Base-by-base conservation (phyloP, 768 basidiomycete species). In the Russula earlei region DNA sequence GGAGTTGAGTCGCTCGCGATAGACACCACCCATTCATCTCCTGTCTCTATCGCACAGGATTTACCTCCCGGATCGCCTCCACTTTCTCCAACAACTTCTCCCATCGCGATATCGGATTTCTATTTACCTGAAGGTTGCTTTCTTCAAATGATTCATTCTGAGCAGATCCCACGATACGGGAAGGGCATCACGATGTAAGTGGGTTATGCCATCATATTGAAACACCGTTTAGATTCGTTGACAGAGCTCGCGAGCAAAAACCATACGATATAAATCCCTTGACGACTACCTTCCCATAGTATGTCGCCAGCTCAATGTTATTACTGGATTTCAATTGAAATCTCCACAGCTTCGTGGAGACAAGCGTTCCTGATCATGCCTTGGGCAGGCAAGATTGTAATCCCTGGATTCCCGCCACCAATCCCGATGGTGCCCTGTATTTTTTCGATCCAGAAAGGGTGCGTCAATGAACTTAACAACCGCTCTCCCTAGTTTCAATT, bases 351-450 rank as follows among this genome's bases (percentile, higher is more conserved):
- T 27, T 5, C 15, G 10, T 9, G 24, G 48, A 44, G 34, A 8
- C 27, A 4, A 20, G 7, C 4, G n/a, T 3, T 25, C 15, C 20
- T 31, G 54, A 41, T 1, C 37, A 54, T 40, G 38, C 17, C 7
- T 19, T 29, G 15, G 7, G 10, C 5, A 33, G 11, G 5, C 17
- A 54, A 34, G 46, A 33, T 20, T 48, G 37, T 15, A 27, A 15
- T 34, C 43, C 33, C 31, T 14, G n/a, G 43, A 17, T 17, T 3
- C 65, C 74, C 0, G 67, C 70, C 37, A 66, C 70, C 3, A 83
- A 85, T 60, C 82, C 83, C 0, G 83, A 85, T 66, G 84, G 84
- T 5, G 75, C 73, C 20, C 71, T 76, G n/a, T 85, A 84, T 63
- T 85, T 79, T 55, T 74, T 72, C 61, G 71, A 82, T 55, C 27